These are phyloP conservation scores for Kodamaea sagamina DNA, from an alignment of 805 yeast species.

Conservation along the genomic window DNA sequence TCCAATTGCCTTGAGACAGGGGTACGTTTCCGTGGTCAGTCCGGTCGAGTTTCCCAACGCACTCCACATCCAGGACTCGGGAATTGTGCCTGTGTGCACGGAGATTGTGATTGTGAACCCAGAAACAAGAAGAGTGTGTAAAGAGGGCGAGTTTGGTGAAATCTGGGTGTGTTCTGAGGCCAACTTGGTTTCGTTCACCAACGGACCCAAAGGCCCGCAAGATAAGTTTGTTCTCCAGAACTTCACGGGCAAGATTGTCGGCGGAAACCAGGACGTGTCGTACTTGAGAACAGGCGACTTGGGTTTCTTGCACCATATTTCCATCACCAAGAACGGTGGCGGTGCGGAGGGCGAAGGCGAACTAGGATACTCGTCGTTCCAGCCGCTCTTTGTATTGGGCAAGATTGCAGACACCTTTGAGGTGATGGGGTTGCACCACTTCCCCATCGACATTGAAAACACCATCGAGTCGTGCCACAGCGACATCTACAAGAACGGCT, in stretches of 20 bases:
- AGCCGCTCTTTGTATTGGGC: constrained; percentile 83
- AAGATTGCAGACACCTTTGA: constrained; percentile 86
- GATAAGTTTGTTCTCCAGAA: constrained; percentile 54
- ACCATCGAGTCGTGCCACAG: constrained; percentile 50
- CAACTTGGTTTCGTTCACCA: constrained; percentile 61
- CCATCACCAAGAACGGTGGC: constrained; percentile 41
- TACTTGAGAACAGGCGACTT: constrained; percentile 91
- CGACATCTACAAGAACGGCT: constrained; percentile 56
- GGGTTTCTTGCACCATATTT: constrained; percentile 84
- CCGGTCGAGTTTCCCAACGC: constrained; percentile 70
- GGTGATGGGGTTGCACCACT: constrained; percentile 85
- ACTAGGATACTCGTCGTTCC: constrained; percentile 47
- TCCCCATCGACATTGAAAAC: constrained; percentile 77
- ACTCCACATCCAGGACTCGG: constrained; percentile 85
- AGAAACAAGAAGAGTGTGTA: constrained; percentile 77
- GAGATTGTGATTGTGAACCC: constrained; percentile 95
- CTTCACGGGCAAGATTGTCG: constrained; percentile 62
- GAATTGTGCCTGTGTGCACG: constrained; percentile 93
- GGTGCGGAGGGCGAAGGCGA: constrained; percentile 14
- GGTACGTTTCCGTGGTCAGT: constrained; percentile 76
- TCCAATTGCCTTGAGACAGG: constrained; percentile 86
- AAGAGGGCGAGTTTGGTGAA: constrained; percentile 92
- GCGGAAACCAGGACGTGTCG: constrained; percentile 56
- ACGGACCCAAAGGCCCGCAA: constrained; percentile 52
- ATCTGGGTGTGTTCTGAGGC: constrained; percentile 95